Base-by-base conservation (phyloP, 805 yeast genomes). In the Candida nanaspora region DNA sequence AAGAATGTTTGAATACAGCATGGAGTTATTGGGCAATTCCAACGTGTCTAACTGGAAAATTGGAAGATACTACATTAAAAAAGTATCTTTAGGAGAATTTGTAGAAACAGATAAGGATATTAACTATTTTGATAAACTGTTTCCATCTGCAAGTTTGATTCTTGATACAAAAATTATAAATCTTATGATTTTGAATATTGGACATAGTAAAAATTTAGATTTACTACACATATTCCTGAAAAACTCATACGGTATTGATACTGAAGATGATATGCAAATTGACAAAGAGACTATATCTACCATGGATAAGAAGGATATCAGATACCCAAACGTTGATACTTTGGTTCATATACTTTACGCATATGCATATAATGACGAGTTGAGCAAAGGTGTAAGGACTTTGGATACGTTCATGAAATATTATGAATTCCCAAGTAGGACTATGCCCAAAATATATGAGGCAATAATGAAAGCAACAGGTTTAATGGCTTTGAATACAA, bases 271-370 rank as follows among this genome's bases (percentile, higher is more conserved):
- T 10, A n/a, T 29, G 10, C 20, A n/a, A 15, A 4, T 6, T n/a
- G n/a, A n/a, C n/a, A n/a, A n/a, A n/a, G n/a, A n/a, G n/a, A n/a
- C n/a, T n/a, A n/a, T n/a, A n/a, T n/a, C n/a, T n/a, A n/a, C n/a
- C n/a, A n/a, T 23, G 11, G 27, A 23, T 23, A 7, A 7, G 11
- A 23, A 23, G 10, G 27, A 11, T 23, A 15, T 47, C 22, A 33
- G 41, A 4, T 54, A 51, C 43, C 70, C 70, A 6, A 41, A 52
- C 38, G 42, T 41, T 21, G 34, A 41, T 9, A 42, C 48, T 3
- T 46, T 65, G 21, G 46, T 47, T 11, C 52, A 60, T 8, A 51
- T 65, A 3, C 31, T 63, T 1, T 44, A 53, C 13, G 51, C 65
- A 0, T 62, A 57, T 42, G 41, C 56, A 6, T 53, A 52, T 42